Evolutionary conservation across 2,329 filamentous ascomycete species (phyloP), one percentile per base, ranked within the genome.

Genomic region (Alternaria triticimaculans): DNA sequence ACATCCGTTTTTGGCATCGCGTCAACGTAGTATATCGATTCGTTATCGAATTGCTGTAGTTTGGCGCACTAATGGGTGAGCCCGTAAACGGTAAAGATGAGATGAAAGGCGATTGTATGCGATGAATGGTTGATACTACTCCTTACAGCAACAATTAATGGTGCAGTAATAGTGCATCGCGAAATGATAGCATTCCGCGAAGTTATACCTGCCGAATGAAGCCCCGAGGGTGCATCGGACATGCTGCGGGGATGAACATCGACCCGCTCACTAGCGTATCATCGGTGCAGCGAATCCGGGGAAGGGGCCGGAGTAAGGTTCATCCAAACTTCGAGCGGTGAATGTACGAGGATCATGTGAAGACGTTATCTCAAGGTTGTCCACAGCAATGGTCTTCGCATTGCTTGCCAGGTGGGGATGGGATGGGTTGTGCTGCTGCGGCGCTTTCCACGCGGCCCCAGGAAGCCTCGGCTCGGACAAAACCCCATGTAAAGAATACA

Each of bases 1-100:
- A 90, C 86, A 68, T 89, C 86, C 65, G 73, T 74, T 57, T 73
- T 73, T 12, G 68, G 66, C 72, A 75, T 75, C 20, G 50, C 10
- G 30, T 49, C 8, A n/a, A 43, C 1, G 12, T 21, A 15, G 10
- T 20, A 20, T 20, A 18, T 11, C 14, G n/a, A 44, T 15, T 14
- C 7, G 45, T 23, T 12, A n/a, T 23, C 18, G 12, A 10, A 7
- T 33, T 9, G 12, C 3, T n/a, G 3, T 10, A 10, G 15, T 14
- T 30, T 59, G 48, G 18, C 28, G 9, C 5, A 10, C 5, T 14
- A n/a, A 20, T 15, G 10, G 28, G 14, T 2, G 28, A 20, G 2
- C 18, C 9, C 2, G 49, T 12, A 20, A 5, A 53, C 6, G 21
- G 20, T 12, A 20, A 25, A 9, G n/a, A 46, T n/a, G 11, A 21